A percentile compares a stretch with the other conserved stretches of the same genome.
These are phyloP conservation scores for Blastocystis sp. DNA, from an alignment of 352 stramenopile species.

Conservation along the genomic window DNA sequence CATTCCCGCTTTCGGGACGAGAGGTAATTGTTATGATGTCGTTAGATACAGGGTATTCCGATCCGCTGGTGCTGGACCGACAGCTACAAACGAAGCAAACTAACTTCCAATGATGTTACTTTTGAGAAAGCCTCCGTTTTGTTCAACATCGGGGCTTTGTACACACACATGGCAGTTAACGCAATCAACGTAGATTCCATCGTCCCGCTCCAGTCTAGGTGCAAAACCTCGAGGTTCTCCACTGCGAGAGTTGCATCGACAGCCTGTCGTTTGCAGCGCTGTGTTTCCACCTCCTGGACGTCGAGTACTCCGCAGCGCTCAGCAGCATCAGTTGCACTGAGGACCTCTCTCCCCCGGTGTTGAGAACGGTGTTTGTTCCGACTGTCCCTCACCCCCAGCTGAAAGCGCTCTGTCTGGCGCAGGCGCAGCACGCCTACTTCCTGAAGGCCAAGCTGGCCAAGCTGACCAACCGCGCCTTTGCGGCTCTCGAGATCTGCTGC, in stretches of 20 bases:
- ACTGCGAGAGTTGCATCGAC: neutral
- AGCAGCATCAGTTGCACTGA: neutral
- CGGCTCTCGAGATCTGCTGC: neutral
- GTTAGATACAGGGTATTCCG: neutral
- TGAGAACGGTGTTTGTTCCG: neutral
- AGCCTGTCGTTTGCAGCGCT: neutral
- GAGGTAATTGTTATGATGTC: neutral
- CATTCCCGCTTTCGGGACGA: neutral
- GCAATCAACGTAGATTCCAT: neutral
- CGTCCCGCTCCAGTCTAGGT: neutral
- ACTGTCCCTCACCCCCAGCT: neutral
- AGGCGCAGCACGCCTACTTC: conserved; percentile 15
- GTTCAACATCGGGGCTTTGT: conserved; percentile 48
- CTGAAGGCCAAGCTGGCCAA: neutral
- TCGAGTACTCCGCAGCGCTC: conserved; percentile 10
- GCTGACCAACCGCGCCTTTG: neutral
- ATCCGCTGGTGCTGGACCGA: conserved; percentile 3
- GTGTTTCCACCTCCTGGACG: neutral
- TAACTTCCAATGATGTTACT: neutral
- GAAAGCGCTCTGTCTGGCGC: conserved; percentile 1
- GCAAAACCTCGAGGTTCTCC: neutral
- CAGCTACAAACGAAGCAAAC: neutral
- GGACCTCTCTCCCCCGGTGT: neutral
- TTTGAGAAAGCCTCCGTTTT: conserved; percentile 33
- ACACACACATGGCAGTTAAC: neutral